phyloP scores from a whole-genome alignment of 768 basidiomycete genomes.

The Phlegmacium glaucopus region DNA sequence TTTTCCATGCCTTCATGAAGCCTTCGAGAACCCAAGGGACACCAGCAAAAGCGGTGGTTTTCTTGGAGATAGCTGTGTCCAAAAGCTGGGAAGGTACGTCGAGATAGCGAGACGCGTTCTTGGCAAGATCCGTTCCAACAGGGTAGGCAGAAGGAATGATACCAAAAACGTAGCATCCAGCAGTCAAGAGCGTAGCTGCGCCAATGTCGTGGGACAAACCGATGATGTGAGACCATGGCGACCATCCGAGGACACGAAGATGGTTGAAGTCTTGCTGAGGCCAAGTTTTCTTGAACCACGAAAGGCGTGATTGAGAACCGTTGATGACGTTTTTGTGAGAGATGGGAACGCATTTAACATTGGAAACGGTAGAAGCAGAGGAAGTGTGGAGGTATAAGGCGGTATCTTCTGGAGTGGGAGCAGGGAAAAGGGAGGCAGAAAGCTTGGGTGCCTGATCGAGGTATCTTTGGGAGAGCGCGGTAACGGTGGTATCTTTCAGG shows the following conservation, averaged over 20 bases:
- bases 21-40: conserved; percentile 33
- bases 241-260: conserved; percentile 30
- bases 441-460: conserved; percentile 21
- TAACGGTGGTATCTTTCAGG: conserved; percentile 24
- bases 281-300: conserved; percentile 27
- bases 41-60: conserved; percentile 23
- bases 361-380: conserved; percentile 29
- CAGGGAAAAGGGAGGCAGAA: conserved; percentile 14
- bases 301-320: conserved; percentile 20
- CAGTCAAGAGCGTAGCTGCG: conserved; percentile 23
- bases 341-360: conserved; percentile 33
- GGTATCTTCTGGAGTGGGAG: conserved; percentile 17
- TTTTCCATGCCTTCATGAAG: conserved; percentile 20
- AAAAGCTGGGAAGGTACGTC: conserved; percentile 24
- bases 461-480: conserved; percentile 24
- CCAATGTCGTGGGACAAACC: conserved; percentile 25
- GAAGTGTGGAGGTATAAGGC: conserved; percentile 32
- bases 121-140: conserved; percentile 1
- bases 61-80: conserved; percentile 21
- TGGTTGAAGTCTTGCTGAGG: conserved; percentile 21
- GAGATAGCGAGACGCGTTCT: conserved; percentile 13
- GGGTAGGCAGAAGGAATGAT: conserved; percentile 27
- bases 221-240: conserved; percentile 31
- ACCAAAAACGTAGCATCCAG: conserved; percentile 30
- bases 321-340: conserved; percentile 25